Evolutionary conservation across 345 rosid species (phyloP), one percentile per base, ranked within the genome.

Genomic region (Populus simonii): DNA sequence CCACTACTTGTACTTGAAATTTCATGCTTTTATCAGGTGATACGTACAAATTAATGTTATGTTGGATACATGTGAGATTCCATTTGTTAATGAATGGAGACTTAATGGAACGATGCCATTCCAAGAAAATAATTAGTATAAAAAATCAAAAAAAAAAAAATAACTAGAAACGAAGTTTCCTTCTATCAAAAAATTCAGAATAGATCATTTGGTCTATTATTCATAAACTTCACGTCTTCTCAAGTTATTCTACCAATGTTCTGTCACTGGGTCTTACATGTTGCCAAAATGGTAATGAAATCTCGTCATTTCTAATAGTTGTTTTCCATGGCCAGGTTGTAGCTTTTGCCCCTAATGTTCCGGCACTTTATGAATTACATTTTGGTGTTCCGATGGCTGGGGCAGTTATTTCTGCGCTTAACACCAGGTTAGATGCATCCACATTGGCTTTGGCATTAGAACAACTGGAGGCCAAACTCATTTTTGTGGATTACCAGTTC

Each of bases 311-410:
- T 35, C 66, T 11, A 10, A 51, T 31, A 4, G 3, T 57, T 6
- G 8, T 71, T 20, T 65, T 2, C 10, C 12, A n/a, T 77, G 74
- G 35, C n/a, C 81, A 89, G 90, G 87, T 89, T 33, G 92, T 82
- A 61, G 86, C 87, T 8, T 33, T 90, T 80, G 90, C 92, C 15
- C 92, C 92, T 17, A 90, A 90, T 79, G 23, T 90, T 41, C 92
- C 94, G 5, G 89, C 89, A n/a, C 78, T 82, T 7, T 90, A 87
- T 33, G 88, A 87, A 74, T 77, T 89, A 23, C 94, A 89, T 66
- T 90, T 89, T 61, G 88, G 88, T 23, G 90, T 87, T 49, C 92
- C 94, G 38, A 89, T 90, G 87, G 90, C 91, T 8, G 91, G 91
- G 5, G 92, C 90, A 18, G 74, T 85, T 61, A 68, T 89, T 9